Percentiles rank a stretch among this genome's conserved stretches.
phyloP scores from a whole-genome alignment of 2,329 filamentous ascomycete species.

The Fusarium algeriense region DNA sequence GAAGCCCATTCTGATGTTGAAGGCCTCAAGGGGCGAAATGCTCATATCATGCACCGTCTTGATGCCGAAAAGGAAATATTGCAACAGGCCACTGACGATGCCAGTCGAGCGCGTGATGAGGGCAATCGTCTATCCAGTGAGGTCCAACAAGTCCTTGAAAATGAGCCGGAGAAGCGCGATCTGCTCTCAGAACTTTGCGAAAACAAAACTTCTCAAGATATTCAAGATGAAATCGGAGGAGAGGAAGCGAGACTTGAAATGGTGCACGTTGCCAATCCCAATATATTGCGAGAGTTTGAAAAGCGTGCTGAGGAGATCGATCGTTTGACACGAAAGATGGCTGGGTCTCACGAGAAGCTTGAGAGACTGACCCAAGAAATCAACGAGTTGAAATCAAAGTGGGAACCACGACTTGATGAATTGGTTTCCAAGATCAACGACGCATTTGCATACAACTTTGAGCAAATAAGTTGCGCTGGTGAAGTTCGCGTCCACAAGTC shows the following conservation, averaged over 20 bases:
- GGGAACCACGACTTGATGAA: slow-evolving; percentile 86
- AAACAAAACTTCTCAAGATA: slow-evolving; percentile 68
- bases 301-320: slow-evolving; percentile 77
- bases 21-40: slow-evolving; percentile 75
- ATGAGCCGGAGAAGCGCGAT: slow-evolving; percentile 55
- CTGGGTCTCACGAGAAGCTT: slow-evolving; percentile 66
- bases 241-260: slow-evolving; percentile 82
- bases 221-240: slow-evolving; percentile 79
- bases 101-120: slow-evolving; percentile 53
- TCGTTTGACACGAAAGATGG: slow-evolving; percentile 68
- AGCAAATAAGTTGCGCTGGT: slow-evolving; percentile 92
- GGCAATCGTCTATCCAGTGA: slow-evolving; percentile 49
- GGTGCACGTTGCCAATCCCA: slow-evolving; percentile 81
- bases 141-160: slow-evolving; percentile 56
- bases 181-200: slow-evolving; percentile 59
- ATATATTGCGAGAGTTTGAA: slow-evolving; percentile 82
- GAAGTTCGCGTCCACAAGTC: slow-evolving; percentile 91
- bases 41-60: slow-evolving; percentile 66
- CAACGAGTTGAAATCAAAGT: slow-evolving; percentile 73
- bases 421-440: slow-evolving; percentile 86
- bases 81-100: slow-evolving; percentile 54
- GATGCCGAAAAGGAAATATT: slow-evolving; percentile 58
- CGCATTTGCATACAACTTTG: slow-evolving; percentile 93
- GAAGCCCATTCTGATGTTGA: slow-evolving; percentile 87
- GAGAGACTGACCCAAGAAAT: slow-evolving; percentile 70